These are phyloP conservation scores for Globisporangium solare DNA, from an alignment of 352 stramenopile genomes.

Conservation along the genomic window DNA sequence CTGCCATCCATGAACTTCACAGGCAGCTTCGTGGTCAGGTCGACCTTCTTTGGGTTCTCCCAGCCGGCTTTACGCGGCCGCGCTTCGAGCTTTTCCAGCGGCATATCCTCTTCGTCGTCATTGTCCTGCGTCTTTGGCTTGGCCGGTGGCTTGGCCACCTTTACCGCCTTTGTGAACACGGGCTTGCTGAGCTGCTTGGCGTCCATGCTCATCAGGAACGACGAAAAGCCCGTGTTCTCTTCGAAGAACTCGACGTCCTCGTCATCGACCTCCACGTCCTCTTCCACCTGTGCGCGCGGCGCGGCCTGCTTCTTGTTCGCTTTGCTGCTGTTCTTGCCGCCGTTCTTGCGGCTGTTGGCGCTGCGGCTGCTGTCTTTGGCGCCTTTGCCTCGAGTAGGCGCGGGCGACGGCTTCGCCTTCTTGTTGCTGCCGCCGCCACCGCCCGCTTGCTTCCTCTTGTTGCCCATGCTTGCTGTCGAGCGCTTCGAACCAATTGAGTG, in stretches of 20 bases:
- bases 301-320: conserved; percentile 22
- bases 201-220: conserved; percentile 82
- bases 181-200: conserved; percentile 52
- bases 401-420: conserved; percentile 18
- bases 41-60: conserved; percentile 48
- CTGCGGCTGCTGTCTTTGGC: conserved; percentile 6
- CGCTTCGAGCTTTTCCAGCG: conserved; percentile 76
- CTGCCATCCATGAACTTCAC: conserved; percentile 87
- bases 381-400: conserved; percentile 2
- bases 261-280: conserved; percentile 62
- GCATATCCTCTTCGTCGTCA: conserved; percentile 33
- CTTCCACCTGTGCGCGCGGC: conserved; percentile 26
- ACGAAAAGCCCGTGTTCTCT: conserved; percentile 60
- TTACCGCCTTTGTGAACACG: conserved; percentile 30
- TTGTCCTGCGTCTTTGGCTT: conserved; percentile 20
- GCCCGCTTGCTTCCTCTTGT: conserved; percentile 36
- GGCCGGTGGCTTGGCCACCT: conserved; percentile 8
- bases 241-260: conserved; percentile 81
- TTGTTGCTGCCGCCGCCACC: conserved; percentile 26
- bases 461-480: conserved; percentile 14
- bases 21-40: conserved; percentile 68
- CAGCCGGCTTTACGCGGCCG: conserved; percentile 56
- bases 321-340: conserved; percentile 16
- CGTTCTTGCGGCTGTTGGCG: conserved; percentile 1
- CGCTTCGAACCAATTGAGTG: conserved; percentile 7